phyloP scores from a whole-genome alignment of 1,284 basidiomycete species.

The Coriolopsis trogii region DNA sequence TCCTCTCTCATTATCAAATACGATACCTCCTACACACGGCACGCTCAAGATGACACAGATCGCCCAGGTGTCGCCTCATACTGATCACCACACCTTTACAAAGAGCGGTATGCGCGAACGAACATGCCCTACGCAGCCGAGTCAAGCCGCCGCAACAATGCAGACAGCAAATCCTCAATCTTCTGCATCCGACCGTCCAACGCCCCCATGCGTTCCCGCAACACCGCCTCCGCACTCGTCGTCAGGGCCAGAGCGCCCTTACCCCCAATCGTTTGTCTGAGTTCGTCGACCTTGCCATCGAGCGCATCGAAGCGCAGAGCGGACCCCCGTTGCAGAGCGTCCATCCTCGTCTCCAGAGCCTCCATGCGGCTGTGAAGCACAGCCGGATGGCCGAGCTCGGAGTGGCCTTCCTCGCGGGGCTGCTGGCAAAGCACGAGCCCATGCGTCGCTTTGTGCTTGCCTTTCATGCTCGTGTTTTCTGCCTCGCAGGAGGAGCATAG shows the following conservation, averaged over 20 bases:
- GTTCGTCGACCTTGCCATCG: slow-evolving; percentile 6
- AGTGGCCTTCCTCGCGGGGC: slow-evolving; percentile 7
- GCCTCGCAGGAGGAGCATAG: slow-evolving; percentile 19
- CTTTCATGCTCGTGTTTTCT: neutral
- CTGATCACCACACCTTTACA: no score
- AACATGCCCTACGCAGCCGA: neutral
- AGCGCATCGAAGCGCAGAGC: slow-evolving; percentile 13
- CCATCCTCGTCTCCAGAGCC: slow-evolving; percentile 11
- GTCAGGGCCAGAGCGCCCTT: no score
- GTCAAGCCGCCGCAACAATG: neutral
- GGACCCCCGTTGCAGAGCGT: slow-evolving; percentile 3
- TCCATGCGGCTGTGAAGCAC: slow-evolving; percentile 12
- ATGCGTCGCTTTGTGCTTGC: slow-evolving; percentile 19
- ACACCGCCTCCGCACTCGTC: neutral
- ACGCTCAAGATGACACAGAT: no score
- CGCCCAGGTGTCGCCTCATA: no score
- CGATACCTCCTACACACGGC: no score
- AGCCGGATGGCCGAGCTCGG: neutral
- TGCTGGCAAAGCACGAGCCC: slow-evolving; percentile 16
- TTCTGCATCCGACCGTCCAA: slow-evolving; percentile 1
- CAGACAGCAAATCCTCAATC: neutral
- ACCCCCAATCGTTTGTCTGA: neutral
- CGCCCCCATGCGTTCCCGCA: neutral
- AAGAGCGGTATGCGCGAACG: neutral
- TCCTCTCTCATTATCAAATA: no score